Evolutionary conservation across 1,139 yeast species (phyloP).

Genomic region (Nakaseomyces delphensis): DNA sequence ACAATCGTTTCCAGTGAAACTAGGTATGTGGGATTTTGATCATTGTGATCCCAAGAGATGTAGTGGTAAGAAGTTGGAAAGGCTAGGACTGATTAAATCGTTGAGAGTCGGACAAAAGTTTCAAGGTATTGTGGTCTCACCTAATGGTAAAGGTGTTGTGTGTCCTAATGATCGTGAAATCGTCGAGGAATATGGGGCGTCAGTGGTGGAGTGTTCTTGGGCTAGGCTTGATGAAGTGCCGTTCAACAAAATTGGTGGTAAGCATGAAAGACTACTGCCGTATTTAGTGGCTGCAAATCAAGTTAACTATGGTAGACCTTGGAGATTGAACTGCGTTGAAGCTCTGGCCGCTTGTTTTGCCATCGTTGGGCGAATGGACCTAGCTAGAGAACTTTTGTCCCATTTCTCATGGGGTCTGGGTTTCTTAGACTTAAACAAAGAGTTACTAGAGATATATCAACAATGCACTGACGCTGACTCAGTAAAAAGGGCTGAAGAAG

Average conservation of each 20-base stretch:
- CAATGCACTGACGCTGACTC: conserved; percentile 75
- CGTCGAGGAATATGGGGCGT: conserved; percentile 77
- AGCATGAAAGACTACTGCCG: conserved; percentile 77
- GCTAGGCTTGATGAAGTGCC: conserved; percentile 95
- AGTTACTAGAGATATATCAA: conserved; percentile 64
- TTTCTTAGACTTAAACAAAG: conserved; percentile 74
- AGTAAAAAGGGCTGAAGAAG: conserved; percentile 62
- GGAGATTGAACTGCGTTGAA: conserved; percentile 94
- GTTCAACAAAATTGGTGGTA: conserved; percentile 84
- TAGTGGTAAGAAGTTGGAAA: conserved; percentile 86
- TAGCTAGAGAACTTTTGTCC: conserved; percentile 70
- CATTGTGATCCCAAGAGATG: conserved; percentile 99
- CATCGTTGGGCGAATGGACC: conserved; percentile 81
- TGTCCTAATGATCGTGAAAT: conserved; percentile 79
- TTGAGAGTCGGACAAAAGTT: conserved; percentile 86
- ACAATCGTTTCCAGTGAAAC: conserved; percentile 54
- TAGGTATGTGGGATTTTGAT: conserved; percentile 94
- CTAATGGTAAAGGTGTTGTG: conserved; percentile 84
- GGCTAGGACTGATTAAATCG: conserved; percentile 73
- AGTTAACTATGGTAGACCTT: conserved; percentile 93
- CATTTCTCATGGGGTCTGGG: conserved; percentile 92
- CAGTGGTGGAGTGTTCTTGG: conserved; percentile 99
- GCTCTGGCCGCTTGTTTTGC: conserved; percentile 97
- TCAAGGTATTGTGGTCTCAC: conserved; percentile 83
- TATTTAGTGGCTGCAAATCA: conserved; percentile 94